Base-by-base conservation (phyloP, 495 filamentous ascomycete species). In the Penicillium taxi region DNA sequence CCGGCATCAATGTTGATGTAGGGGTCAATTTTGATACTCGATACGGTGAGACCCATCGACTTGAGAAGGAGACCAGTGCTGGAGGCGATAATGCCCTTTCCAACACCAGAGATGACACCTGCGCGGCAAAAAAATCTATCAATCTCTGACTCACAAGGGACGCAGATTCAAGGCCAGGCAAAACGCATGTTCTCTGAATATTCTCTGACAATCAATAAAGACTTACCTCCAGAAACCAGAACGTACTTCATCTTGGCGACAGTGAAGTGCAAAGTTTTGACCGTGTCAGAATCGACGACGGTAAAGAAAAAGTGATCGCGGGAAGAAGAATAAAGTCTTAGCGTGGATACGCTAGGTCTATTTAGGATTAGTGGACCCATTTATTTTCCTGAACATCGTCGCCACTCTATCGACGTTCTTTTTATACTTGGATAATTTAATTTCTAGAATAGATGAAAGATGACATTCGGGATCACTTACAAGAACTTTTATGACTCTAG, bases 81-180 rank as follows among this genome's bases (percentile, higher is more conserved):
- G 58, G 58, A 74, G 82, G 80, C 52, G 53, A 86, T 85, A 32
- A 84, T 74, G 52, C 86, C 84, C 66, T 90, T 90, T 41, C 84
- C 85, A 55, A 91, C 80, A 44, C 86, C 85, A 48, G 72, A 77
- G 37, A 87, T 86, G 47, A 84, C 79, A 69, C 82, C 80, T 81
- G 30, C 27, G 18, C 20, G 33, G 22, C 4, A 16, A 26, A 25
- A 30, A 41, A 19, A 48, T 31, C 25, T 14, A 16, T 11, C 3
- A n/a, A 21, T 26, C 24, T 26, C 12, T 12, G 6, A 6, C 6
- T 29, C 26, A 9, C 26, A 4, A 4, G 7, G n/a, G n/a, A n/a
- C n/a, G n/a, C n/a, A n/a, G n/a, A n/a, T n/a, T 29, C 9, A 29
- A 28, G 11, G 11, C n/a, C n/a, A 12, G 26, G 4, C 4, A 13